These are phyloP conservation scores for Nicotiana noctiflora DNA, from an alignment of 257 asterid species.

Conservation along the genomic window DNA sequence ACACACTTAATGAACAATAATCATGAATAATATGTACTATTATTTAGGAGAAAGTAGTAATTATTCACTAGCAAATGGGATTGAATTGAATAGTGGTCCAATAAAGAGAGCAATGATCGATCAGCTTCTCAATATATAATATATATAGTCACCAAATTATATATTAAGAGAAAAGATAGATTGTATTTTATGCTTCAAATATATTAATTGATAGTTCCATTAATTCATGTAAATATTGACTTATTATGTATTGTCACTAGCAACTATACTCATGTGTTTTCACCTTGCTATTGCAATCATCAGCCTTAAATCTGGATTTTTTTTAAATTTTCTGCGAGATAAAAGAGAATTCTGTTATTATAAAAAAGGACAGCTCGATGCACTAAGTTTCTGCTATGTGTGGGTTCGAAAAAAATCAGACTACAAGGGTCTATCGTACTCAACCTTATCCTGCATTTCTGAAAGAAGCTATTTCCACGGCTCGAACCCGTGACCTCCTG, in stretches of 20 bases:
- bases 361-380: too few relatives aligned
- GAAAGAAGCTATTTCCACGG: too few relatives aligned
- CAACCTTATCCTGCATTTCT: too few relatives aligned
- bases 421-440: too few relatives aligned
- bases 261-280: not conserved
- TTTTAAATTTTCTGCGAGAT: too few relatives aligned
- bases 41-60: not conserved
- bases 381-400: too few relatives aligned
- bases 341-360: too few relatives aligned
- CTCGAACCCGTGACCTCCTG: too few relatives aligned
- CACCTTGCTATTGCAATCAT: slow-evolving; percentile 24
- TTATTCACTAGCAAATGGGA: slow-evolving; percentile 27
- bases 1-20: not conserved
- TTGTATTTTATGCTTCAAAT: not conserved
- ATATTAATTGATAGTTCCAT: not conserved
- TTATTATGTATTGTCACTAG: slow-evolving; percentile 13
- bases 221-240: not conserved
- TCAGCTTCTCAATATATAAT: slow-evolving; percentile 14
- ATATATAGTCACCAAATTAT: slow-evolving; percentile 1
- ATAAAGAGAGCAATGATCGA: slow-evolving; percentile 26
- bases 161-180: not conserved
- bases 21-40: not conserved
- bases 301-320: slow-evolving; percentile 24
- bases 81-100: slow-evolving; percentile 57
- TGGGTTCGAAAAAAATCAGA: too few relatives aligned